phyloP scores from a whole-genome alignment of 1,284 basidiomycete genomes.

The Pseudozyma thailandica region DNA sequence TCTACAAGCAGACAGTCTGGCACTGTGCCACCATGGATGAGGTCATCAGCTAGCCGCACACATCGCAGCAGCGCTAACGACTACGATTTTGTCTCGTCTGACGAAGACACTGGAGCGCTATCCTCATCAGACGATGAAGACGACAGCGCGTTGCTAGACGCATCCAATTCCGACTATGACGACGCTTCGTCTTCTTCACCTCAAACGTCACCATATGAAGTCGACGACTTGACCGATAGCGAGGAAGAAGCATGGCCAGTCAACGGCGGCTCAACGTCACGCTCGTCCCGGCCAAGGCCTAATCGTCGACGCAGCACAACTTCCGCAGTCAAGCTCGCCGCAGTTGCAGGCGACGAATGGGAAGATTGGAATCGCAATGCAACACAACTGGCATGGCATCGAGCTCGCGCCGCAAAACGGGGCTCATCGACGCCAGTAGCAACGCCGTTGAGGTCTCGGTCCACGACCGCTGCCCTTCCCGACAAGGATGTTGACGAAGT shows the following conservation, averaged over 20 bases:
- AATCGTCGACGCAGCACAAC: conserved; percentile 3
- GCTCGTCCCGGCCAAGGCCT: background rate
- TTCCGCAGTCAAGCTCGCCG: conserved; percentile 19
- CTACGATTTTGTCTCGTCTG: conserved; percentile 26
- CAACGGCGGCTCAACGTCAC: background rate
- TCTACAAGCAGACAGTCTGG: conserved; percentile 1
- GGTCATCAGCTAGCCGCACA: conserved; percentile 3
- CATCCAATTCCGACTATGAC: conserved; percentile 9
- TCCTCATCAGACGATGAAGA: conserved; percentile 28
- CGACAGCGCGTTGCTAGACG: conserved; percentile 7
- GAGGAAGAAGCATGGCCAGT: conserved; percentile 47
- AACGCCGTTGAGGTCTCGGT: conserved; percentile 9
- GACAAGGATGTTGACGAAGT: conserved; percentile 54
- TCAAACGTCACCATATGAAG: conserved; percentile 29
- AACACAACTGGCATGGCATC: conserved; percentile 24
- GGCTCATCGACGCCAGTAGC: background rate
- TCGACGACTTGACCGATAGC: conserved; percentile 30
- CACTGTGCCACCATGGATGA: conserved; percentile 40
- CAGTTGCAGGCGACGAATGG: conserved; percentile 34
- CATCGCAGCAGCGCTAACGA: conserved; percentile 16
- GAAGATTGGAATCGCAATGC: conserved; percentile 50
- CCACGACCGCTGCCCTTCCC: conserved; percentile 3
- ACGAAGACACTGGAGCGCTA: conserved; percentile 26
- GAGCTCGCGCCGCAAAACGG: conserved; percentile 10
- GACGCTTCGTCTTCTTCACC: conserved; percentile 25